Evolutionary conservation across 2,329 filamentous ascomycete species (phyloP).

Genomic region (Apiospora marii): DNA sequence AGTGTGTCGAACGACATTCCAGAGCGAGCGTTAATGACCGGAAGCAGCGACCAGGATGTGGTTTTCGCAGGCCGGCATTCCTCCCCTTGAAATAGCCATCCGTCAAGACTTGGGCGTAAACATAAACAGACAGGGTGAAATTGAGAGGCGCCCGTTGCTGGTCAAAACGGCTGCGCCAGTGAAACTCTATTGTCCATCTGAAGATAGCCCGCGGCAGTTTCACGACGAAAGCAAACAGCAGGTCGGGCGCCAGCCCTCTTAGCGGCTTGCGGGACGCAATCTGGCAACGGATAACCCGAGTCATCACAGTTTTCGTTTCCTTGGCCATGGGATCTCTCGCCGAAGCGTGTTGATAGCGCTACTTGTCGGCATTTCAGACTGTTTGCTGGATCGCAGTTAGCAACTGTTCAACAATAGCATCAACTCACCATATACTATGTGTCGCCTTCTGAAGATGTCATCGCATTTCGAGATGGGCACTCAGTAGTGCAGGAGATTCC

Average conservation of each 20-base stretch:
- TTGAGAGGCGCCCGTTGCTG: slow-evolving; percentile 19
- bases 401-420: not conserved
- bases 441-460: not conserved
- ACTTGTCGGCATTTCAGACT: not conserved
- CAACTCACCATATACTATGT: not conserved
- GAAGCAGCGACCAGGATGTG: not conserved
- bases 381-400: not conserved
- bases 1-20: slow-evolving; percentile 9
- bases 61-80: slow-evolving; percentile 18
- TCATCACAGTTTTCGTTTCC: not conserved
- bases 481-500: not conserved
- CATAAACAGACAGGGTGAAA: slow-evolving; percentile 14
- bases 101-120: slow-evolving; percentile 9
- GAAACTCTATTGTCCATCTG: slow-evolving; percentile 20
- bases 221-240: slow-evolving; percentile 12
- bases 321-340: not conserved
- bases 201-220: slow-evolving; percentile 3
- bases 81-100: slow-evolving; percentile 1
- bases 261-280: slow-evolving; percentile 8
- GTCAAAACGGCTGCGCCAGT: slow-evolving; percentile 10
- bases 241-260: not conserved
- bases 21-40: not conserved
- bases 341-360: not conserved
- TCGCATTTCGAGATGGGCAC: not conserved
- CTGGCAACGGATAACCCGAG: slow-evolving; percentile 10